These are phyloP conservation scores for Saccharomycopsis oosterbeekiorum DNA, from an alignment of 805 yeast genomes.

Conservation along the genomic window DNA sequence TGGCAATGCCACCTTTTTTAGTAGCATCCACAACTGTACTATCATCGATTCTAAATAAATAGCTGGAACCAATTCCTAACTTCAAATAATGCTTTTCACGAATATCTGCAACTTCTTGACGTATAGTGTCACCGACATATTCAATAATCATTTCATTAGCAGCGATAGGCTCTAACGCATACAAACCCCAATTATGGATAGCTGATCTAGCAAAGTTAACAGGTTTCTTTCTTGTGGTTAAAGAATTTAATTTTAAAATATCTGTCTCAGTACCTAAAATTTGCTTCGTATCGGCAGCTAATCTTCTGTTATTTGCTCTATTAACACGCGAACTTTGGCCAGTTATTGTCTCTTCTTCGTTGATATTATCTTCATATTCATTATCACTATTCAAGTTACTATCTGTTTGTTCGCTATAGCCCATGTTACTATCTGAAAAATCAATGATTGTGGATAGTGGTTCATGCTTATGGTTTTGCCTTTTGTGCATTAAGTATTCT, in stretches of 20 bases:
- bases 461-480: constrained; percentile 43
- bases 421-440: background rate
- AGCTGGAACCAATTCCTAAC: constrained; percentile 93
- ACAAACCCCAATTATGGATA: constrained; percentile 96
- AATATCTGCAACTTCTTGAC: constrained; percentile 90
- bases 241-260: constrained; percentile 70
- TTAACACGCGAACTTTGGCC: constrained; percentile 72
- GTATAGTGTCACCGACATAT: constrained; percentile 88
- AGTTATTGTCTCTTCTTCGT: constrained; percentile 20
- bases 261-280: constrained; percentile 76
- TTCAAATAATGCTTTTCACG: constrained; percentile 77
- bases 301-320: constrained; percentile 77
- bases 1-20: constrained; percentile 91
- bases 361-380: constrained; percentile 7
- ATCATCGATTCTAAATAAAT: constrained; percentile 85
- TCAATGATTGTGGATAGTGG: constrained; percentile 55
- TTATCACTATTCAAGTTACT: constrained; percentile 14
- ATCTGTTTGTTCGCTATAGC: background rate
- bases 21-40: constrained; percentile 96
- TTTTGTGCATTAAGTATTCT: constrained; percentile 75
- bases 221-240: constrained; percentile 83
- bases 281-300: constrained; percentile 79
- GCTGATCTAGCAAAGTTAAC: constrained; percentile 96
- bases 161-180: constrained; percentile 92
- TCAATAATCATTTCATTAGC: constrained; percentile 96